Conservation (phyloP, 139 green algal species). For the Nannochloris sp. region DNA sequence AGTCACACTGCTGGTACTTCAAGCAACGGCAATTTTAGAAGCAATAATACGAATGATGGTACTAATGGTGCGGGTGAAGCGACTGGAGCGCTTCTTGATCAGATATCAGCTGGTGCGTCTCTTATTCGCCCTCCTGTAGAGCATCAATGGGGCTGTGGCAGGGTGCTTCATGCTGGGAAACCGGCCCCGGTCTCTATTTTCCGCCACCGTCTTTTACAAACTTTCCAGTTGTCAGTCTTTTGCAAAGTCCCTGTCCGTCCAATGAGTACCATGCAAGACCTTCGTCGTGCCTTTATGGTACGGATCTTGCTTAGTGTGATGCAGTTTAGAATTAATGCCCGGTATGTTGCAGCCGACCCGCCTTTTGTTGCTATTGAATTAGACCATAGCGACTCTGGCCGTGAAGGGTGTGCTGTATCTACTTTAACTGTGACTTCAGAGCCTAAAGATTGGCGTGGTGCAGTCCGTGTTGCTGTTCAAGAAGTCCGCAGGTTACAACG, state of each 20-base stretch:
- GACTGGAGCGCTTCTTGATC: background rate
- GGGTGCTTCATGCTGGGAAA: conserved; percentile 14
- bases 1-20: background rate
- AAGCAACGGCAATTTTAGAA: conserved; percentile 1
- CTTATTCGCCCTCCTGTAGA: conserved; percentile 79
- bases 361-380: conserved; percentile 87
- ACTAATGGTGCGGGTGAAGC: background rate
- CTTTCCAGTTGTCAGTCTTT: conserved; percentile 93
- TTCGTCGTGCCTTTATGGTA: conserved; percentile 68
- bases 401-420: conserved; percentile 90
- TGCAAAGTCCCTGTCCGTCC: conserved; percentile 87
- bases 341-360: conserved; percentile 51
- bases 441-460: conserved; percentile 77
- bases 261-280: conserved; percentile 62
- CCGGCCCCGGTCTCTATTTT: conserved; percentile 71
- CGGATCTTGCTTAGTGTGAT: conserved; percentile 86
- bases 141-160: conserved; percentile 63
- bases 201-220: conserved; percentile 88
- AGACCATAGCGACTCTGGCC: conserved; percentile 78
- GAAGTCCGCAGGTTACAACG: conserved; percentile 83
- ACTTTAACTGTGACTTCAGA: conserved; percentile 91
- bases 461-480: conserved; percentile 57
- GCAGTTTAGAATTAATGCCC: conserved; percentile 83
- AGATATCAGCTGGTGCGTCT: background rate
- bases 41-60: background rate